Evolutionary conservation across 176 grass and related monocot genomes (phyloP).

Genomic region (Cocos nucifera): DNA sequence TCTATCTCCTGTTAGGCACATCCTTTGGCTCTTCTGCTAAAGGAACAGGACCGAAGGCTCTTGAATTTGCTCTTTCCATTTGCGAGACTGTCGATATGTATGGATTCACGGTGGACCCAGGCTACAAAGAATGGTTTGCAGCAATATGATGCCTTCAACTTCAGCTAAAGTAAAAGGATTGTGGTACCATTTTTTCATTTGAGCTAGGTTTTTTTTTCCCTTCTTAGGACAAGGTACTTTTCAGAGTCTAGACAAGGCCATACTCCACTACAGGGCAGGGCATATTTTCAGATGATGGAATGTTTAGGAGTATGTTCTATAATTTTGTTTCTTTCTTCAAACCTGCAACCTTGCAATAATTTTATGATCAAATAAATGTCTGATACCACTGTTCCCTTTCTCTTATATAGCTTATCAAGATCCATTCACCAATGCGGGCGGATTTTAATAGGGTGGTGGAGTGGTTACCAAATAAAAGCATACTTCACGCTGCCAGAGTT

Average conservation of each 20-base stretch:
- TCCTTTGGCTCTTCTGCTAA: conserved; percentile 98
- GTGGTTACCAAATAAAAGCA: conserved; percentile 51
- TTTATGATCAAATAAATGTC: too few relatives aligned
- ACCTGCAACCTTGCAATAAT: neutral
- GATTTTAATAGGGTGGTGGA: conserved; percentile 57
- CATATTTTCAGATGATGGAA: conserved; percentile 99
- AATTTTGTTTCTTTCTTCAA: conserved; percentile 2
- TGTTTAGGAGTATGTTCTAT: conserved; percentile 73
- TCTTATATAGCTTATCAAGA: conserved; percentile 73
- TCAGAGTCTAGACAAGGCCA: conserved; percentile 86
- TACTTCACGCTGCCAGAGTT: conserved; percentile 55
- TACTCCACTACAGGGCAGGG: conserved; percentile 84
- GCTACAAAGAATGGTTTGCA: conserved; percentile 92
- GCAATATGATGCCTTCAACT: neutral
- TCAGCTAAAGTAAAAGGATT: neutral
- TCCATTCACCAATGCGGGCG: conserved; percentile 82
- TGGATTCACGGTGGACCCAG: conserved; percentile 96
- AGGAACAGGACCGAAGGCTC: conserved; percentile 93
- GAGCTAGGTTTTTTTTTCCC: conserved; percentile 3
- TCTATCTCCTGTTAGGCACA: conserved; percentile 87
- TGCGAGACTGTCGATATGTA: conserved; percentile 95
- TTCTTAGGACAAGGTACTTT: conserved; percentile 95
- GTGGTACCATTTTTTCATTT: conserved; percentile 5
- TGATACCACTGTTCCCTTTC: neutral
- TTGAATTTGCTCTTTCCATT: conserved; percentile 89